Evolutionary conservation across 1,284 basidiomycete species (phyloP).

Genomic region (Ceratobasidium sp.): DNA sequence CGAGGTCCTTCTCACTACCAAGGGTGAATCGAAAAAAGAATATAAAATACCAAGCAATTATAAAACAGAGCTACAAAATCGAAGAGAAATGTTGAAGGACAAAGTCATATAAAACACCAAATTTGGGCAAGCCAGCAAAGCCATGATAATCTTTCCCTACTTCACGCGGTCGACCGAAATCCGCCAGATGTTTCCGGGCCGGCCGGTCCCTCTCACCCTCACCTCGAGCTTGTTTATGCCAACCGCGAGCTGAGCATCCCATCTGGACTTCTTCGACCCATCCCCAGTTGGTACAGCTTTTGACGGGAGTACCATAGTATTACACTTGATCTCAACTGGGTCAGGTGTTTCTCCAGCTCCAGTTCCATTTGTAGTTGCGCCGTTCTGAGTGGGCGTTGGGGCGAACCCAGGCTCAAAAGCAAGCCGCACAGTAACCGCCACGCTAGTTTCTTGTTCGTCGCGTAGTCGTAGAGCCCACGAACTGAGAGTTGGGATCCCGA

Average conservation of each 20-base stretch:
- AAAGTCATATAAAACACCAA: no score
- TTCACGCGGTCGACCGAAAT: slow-evolving; percentile 33
- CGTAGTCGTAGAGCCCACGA: slow-evolving; percentile 31
- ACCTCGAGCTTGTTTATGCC: slow-evolving; percentile 44
- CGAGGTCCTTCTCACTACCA: no score
- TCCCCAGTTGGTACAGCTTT: slow-evolving; percentile 13
- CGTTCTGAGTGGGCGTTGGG: slow-evolving; percentile 15
- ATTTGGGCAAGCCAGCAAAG: no score
- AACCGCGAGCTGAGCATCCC: slow-evolving; percentile 44
- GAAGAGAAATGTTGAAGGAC: no score
- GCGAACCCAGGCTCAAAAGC: slow-evolving; percentile 11
- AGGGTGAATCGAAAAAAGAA: no score
- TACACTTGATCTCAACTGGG: slow-evolving; percentile 39
- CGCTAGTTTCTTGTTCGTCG: slow-evolving; percentile 3
- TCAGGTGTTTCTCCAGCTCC: slow-evolving; percentile 18
- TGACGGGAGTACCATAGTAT: neutral
- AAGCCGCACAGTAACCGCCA: slow-evolving; percentile 21
- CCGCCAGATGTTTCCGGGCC: slow-evolving; percentile 31
- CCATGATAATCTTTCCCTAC: neutral
- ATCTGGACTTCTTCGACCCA: slow-evolving; percentile 17
- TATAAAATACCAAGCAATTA: no score
- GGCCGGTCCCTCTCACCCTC: slow-evolving; percentile 35
- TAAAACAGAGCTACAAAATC: no score
- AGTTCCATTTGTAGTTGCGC: slow-evolving; percentile 5
- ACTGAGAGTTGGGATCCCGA: slow-evolving; percentile 11